phyloP scores from a whole-genome alignment of 495 filamentous ascomycete species.

The Aspergillus asperescens region DNA sequence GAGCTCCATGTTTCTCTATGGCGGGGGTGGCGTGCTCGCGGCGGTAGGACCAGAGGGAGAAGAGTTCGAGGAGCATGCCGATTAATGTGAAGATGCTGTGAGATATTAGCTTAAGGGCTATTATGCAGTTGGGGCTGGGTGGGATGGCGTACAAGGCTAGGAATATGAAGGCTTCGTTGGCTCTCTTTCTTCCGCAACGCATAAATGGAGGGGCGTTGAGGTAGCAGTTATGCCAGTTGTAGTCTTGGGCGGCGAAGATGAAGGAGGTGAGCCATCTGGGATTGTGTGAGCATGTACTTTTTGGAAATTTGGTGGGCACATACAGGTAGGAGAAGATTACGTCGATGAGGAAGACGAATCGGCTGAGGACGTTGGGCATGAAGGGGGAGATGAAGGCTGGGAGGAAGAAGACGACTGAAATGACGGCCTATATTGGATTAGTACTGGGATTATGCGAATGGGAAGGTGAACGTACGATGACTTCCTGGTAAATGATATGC shows the following conservation, averaged over 20 bases:
- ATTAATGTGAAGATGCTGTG: conserved; percentile 43
- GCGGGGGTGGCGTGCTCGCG: conserved; percentile 19
- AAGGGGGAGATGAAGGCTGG: conserved; percentile 51
- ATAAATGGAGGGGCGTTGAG: conserved; percentile 29
- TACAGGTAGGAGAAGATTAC: conserved; percentile 59
- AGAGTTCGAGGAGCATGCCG: conserved; percentile 49
- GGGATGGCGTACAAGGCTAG: conserved; percentile 50
- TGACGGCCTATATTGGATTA: conserved; percentile 34
- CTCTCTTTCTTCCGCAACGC: conserved; percentile 34
- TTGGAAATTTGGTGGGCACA: neutral
- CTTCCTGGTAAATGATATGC: conserved; percentile 50
- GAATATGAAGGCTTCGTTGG: conserved; percentile 57
- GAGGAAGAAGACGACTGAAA: conserved; percentile 55
- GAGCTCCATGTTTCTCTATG: conserved; percentile 23
- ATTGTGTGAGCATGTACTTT: conserved; percentile 9
- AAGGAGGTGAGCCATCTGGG: conserved; percentile 55
- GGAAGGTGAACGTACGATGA: conserved; percentile 45
- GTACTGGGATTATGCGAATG: neutral
- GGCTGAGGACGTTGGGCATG: conserved; percentile 37
- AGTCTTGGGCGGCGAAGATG: conserved; percentile 54
- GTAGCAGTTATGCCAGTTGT: conserved; percentile 36
- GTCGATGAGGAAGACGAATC: conserved; percentile 49
- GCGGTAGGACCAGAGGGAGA: conserved; percentile 44
- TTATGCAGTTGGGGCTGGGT: neutral
- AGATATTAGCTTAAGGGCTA: neutral